Evolutionary conservation across 1,284 basidiomycete genomes (phyloP).

Genomic region (Termitomyces sp.): DNA sequence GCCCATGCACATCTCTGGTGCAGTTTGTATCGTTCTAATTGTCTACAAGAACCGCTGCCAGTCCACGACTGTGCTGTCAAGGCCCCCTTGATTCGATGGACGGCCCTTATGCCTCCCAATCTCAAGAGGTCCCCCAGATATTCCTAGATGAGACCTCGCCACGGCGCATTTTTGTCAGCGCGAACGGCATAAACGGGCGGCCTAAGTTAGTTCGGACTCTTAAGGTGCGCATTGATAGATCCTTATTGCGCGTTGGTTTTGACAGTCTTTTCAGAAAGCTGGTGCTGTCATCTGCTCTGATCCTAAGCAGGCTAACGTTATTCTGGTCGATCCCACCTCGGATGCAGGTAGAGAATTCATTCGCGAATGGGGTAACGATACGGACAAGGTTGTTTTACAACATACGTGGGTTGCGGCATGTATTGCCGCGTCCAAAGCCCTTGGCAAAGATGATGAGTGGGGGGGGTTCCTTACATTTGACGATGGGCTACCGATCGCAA

Average conservation of each 20-base stretch:
- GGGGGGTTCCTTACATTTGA: conserved; percentile 45
- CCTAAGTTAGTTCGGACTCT: conserved; percentile 47
- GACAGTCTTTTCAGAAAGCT: conserved; percentile 33
- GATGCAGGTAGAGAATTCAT: conserved; percentile 48
- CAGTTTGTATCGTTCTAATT: background rate
- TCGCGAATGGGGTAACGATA: conserved; percentile 48
- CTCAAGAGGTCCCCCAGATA: conserved; percentile 14
- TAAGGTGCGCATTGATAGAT: conserved; percentile 33
- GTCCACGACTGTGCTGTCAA: background rate
- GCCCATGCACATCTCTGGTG: background rate
- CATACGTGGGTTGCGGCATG: conserved; percentile 41
- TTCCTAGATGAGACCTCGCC: conserved; percentile 26
- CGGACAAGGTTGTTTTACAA: conserved; percentile 43
- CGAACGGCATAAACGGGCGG: conserved; percentile 42
- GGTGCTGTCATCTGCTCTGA: conserved; percentile 47
- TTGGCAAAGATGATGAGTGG: conserved; percentile 48
- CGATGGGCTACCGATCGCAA: conserved; percentile 37
- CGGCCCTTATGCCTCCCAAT: conserved; percentile 6
- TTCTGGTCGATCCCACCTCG: conserved; percentile 51
- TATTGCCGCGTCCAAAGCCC: conserved; percentile 33
- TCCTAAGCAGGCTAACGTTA: conserved; percentile 44
- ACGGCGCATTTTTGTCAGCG: conserved; percentile 42
- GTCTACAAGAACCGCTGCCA: background rate
- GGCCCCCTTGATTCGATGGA: conserved; percentile 7
- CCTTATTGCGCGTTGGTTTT: background rate